A percentile compares a stretch with the other conserved stretches of the same genome.
phyloP scores from a whole-genome alignment of 2,329 filamentous ascomycete genomes.

The Fusarium fujikuroi region DNA sequence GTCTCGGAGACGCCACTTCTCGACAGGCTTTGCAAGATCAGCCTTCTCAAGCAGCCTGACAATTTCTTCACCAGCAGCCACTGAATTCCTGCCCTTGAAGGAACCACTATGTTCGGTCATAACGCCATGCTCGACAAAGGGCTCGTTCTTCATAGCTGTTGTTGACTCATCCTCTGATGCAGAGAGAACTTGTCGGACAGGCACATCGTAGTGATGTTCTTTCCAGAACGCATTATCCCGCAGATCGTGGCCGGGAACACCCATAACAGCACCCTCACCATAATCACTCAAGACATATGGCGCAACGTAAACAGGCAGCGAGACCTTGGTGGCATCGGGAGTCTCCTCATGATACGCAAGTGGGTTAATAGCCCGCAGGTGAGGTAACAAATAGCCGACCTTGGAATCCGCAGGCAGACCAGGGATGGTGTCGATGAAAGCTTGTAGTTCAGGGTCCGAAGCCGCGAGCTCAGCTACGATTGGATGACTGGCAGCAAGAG shows the following conservation, averaged over 20 bases:
- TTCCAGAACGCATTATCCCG: constrained; percentile 85
- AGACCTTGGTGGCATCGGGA: constrained; percentile 62
- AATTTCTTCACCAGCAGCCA: constrained; percentile 70
- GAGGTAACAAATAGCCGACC: constrained; percentile 74
- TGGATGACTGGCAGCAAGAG: constrained; percentile 78
- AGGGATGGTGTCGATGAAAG: constrained; percentile 74
- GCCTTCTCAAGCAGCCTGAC: constrained; percentile 65
- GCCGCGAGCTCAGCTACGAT: constrained; percentile 71
- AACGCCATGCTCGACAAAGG: constrained; percentile 73
- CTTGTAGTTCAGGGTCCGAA: constrained; percentile 68
- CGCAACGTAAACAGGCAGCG: constrained; percentile 81
- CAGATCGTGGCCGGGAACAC: constrained; percentile 85
- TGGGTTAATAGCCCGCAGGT: constrained; percentile 72
- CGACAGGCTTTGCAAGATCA: constrained; percentile 68
- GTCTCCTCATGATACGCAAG: constrained; percentile 65
- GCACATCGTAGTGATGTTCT: constrained; percentile 69
- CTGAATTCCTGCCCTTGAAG: constrained; percentile 72
- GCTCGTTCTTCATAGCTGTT: constrained; percentile 57
- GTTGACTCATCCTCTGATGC: constrained; percentile 61
- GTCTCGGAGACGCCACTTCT: constrained; percentile 84
- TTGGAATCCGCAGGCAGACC: constrained; percentile 66
- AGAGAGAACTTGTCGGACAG: constrained; percentile 72
- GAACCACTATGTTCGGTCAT: constrained; percentile 73
- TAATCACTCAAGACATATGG: constrained; percentile 89
- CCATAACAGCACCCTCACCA: constrained; percentile 90